phyloP scores from a whole-genome alignment of 129 eudicot species.

The Arctium minus region DNA sequence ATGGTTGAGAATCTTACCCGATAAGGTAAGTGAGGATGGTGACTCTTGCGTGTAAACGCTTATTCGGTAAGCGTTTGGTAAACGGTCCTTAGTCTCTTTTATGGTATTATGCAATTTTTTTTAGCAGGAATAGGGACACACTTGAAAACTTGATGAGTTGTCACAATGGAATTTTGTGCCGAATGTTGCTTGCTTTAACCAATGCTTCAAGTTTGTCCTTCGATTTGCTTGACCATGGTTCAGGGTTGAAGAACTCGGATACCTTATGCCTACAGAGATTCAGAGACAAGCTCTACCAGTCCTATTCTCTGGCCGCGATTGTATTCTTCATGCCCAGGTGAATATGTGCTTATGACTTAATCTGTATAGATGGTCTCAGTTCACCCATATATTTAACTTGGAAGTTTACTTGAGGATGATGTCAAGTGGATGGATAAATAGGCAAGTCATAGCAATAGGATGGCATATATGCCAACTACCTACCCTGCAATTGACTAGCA shows the following conservation, averaged over 20 bases:
- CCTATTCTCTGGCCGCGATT: conserved; percentile 76
- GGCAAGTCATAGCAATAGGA: background rate
- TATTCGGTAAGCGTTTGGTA: background rate
- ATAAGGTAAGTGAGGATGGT: background rate
- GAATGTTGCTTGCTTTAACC: background rate
- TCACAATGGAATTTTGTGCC: background rate
- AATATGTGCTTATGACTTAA: background rate
- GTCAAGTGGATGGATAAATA: background rate
- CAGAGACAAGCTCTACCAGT: conserved; percentile 81
- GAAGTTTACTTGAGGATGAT: background rate
- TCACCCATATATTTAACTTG: background rate
- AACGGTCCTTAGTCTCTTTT: background rate
- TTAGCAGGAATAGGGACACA: background rate
- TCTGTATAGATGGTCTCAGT: background rate
- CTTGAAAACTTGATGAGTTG: background rate
- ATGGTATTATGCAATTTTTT: background rate
- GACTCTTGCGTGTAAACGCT: background rate
- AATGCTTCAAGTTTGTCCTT: background rate
- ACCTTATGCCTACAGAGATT: conserved; percentile 62
- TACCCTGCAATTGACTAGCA: background rate
- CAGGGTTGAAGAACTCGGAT: conserved; percentile 86
- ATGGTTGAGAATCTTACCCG: background rate
- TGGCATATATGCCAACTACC: background rate
- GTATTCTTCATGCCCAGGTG: conserved; percentile 98
- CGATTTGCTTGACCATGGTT: conserved; percentile 17